Conservation (phyloP, 768 basidiomycete genomes). For the Ramaria sp. region DNA sequence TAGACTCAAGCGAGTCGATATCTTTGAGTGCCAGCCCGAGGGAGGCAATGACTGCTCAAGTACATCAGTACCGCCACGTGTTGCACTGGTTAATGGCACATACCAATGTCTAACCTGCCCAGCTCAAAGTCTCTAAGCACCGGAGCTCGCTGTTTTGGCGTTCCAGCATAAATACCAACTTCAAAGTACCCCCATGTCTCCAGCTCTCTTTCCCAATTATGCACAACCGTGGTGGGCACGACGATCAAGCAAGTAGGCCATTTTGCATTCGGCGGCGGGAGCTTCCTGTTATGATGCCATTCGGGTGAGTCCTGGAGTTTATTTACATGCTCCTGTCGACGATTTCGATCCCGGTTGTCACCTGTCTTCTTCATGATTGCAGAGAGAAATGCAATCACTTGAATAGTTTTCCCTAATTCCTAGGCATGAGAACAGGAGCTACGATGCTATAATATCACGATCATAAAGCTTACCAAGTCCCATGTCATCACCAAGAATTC, state of each 20-base stretch:
- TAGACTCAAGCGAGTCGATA: constrained; percentile 55
- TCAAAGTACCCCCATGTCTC: constrained; percentile 95
- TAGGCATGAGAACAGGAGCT: constrained; percentile 11
- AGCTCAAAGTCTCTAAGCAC: constrained; percentile 64
- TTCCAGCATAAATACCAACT: constrained; percentile 59
- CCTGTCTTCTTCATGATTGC: constrained; percentile 87
- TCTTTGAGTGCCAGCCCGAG: constrained; percentile 66
- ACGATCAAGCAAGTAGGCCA: constrained; percentile 88
- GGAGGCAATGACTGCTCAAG: constrained; percentile 62
- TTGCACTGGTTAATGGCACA: constrained; percentile 18
- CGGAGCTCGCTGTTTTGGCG: constrained; percentile 37
- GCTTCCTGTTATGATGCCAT: constrained; percentile 39
- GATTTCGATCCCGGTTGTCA: constrained; percentile 46
- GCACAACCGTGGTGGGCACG: constrained; percentile 73
- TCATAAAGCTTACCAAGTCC: constrained; percentile 43
- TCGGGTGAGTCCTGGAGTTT: constrained; percentile 45
- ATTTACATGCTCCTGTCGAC: constrained; percentile 60
- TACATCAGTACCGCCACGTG: neutral
- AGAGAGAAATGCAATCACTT: constrained; percentile 80
- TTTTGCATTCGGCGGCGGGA: constrained; percentile 57
- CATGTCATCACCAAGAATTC: constrained; percentile 93
- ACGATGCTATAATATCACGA: neutral
- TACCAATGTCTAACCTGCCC: constrained; percentile 79
- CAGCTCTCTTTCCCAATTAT: constrained; percentile 88
- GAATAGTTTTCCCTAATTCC: constrained; percentile 79